Evolutionary conservation across 345 rosid species (phyloP).

Genomic region (Adansonia digitata): DNA sequence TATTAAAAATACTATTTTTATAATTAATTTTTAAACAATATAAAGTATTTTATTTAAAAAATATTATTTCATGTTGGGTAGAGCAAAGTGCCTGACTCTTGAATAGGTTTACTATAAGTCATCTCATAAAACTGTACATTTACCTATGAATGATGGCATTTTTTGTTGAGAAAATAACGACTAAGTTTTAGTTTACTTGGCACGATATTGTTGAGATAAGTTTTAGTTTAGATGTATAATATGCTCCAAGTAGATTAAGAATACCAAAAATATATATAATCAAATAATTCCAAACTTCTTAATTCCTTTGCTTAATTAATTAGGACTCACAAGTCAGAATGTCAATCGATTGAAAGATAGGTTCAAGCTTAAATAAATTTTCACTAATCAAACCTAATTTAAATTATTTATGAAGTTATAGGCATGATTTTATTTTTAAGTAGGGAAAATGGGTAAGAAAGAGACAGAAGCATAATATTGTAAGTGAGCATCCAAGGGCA

Average conservation of each 20-base stretch:
- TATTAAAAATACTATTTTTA: too few species aligned
- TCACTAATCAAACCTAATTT: background rate
- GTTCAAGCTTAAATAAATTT: background rate
- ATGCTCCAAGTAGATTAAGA: too few species aligned
- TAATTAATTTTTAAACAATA: too few species aligned
- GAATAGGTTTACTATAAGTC: too few species aligned
- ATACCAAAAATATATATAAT: too few species aligned
- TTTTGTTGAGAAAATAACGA: background rate
- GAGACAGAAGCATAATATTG: conserved; percentile 24
- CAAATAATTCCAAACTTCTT: background rate
- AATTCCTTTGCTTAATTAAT: background rate
- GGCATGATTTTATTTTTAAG: background rate
- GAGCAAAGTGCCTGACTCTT: too few species aligned
- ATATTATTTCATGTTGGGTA: too few species aligned
- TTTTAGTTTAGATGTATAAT: too few species aligned
- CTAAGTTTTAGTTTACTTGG: too few species aligned
- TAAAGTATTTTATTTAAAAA: too few species aligned
- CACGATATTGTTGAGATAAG: too few species aligned
- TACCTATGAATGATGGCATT: background rate
- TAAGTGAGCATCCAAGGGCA: conserved; percentile 22
- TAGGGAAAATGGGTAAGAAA: background rate
- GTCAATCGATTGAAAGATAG: background rate
- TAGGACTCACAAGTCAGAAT: background rate
- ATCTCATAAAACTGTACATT: background rate
- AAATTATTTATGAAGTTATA: background rate